Base-by-base conservation (phyloP, 2,329 filamentous ascomycete species). In the Nakataea oryzae region DNA sequence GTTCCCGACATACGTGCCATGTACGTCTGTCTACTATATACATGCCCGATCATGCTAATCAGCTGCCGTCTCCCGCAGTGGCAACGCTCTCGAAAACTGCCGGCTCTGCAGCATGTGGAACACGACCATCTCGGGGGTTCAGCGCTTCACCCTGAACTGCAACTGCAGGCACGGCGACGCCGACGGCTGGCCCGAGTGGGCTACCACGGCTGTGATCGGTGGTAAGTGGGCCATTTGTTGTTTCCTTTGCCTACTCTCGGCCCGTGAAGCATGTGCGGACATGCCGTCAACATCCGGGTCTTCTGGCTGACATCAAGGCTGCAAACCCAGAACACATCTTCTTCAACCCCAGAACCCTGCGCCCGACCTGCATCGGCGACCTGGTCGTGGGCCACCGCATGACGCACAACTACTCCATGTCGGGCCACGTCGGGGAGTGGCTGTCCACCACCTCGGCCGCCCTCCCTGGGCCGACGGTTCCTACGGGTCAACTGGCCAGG, bases 31-130 rank as follows among this genome's bases (percentile, higher is more conserved):
- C 6, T 41, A 32, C 8, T 24, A 17, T 59, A 28, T 47, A 13
- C 8, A 58, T 28, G 14, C 12, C 17, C 32, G 21, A 58, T 14
- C 29, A 12, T 34, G 13, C n/a, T 24, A 17, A 41, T 27, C n/a
- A n/a, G 30, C 14, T 47, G 30, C 9, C 29, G 12, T 59, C 0
- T 13, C 3, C 9, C 26, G 7, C 58, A 61, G 59, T 7, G 54
- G 59, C 50, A 34, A 61, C 27, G 59, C 59, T 7, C 41, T 61
- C 59, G 59, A 61, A 14, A 30, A 61, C 30, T 61, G 54, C 59
- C 56, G 34, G 54, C 13, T 34, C 28, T 61, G 59, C 59, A 21
- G 13, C 47, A 55, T 21, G 14, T 59, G 58, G 58, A 12, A 13
- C 2, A 59, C 34, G 13, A 41, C 34, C 34, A 28, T 41, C 12